Evolutionary conservation across 140 eudicot genomes (phyloP).

Genomic region (Cichorium intybus): DNA sequence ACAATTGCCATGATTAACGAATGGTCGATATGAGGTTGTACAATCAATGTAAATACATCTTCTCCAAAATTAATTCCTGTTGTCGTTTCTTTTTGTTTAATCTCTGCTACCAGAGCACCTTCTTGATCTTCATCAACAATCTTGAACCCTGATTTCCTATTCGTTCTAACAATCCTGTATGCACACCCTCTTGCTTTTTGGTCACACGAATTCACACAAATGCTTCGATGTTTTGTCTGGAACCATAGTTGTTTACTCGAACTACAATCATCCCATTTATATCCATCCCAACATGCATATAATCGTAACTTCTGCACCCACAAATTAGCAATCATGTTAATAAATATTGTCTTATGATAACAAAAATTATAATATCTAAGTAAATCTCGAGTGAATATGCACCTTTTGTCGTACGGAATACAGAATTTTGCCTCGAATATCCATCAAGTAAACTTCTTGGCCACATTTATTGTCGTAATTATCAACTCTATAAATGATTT

Average conservation of each 20-base stretch:
- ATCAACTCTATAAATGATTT: conserved; percentile 54
- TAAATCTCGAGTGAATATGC: conserved; percentile 1
- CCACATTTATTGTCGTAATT: conserved; percentile 53
- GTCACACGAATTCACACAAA: conserved; percentile 36
- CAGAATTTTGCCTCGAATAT: conserved; percentile 47
- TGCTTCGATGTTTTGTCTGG: conserved; percentile 31
- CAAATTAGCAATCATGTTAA: not conserved
- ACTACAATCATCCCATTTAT: conserved; percentile 46
- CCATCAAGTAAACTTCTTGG: conserved; percentile 59
- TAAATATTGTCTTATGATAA: not conserved
- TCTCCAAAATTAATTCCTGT: conserved; percentile 54
- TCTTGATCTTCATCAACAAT: conserved; percentile 44
- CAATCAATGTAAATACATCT: conserved; percentile 53
- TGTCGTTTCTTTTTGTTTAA: conserved; percentile 45
- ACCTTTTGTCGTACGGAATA: conserved; percentile 53
- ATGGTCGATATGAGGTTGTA: conserved; percentile 54
- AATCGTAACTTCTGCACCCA: conserved; percentile 47
- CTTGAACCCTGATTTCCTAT: conserved; percentile 36
- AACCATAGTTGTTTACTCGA: conserved; percentile 46
- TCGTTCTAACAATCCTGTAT: conserved; percentile 46
- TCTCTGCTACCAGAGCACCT: conserved; percentile 57
- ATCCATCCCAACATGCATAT: conserved; percentile 56
- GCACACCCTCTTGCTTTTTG: conserved; percentile 25
- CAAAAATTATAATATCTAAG: not conserved
- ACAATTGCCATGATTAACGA: conserved; percentile 60